These are phyloP conservation scores for Backusella tarrabulga DNA, from an alignment of 192 early-diverging fungal genomes.

Conservation along the genomic window DNA sequence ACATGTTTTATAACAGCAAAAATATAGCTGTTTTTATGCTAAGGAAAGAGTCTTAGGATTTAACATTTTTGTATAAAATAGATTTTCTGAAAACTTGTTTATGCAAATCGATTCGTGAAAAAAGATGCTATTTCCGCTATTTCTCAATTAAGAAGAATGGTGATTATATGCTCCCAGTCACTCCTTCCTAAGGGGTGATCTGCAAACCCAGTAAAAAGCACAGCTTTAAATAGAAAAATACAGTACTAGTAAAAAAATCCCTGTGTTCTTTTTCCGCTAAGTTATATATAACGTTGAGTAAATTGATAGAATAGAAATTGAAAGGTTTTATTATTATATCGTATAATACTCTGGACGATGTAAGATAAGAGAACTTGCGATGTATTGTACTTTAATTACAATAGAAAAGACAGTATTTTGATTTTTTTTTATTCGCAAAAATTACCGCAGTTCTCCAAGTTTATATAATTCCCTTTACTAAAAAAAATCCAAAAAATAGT, in stretches of 20 bases:
- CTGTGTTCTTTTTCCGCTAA: background rate
- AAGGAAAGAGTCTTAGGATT: background rate
- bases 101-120: background rate
- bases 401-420: background rate
- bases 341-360: background rate
- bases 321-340: background rate
- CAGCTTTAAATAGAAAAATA: background rate
- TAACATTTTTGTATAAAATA: constrained; percentile 3
- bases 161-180: background rate
- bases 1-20: background rate
- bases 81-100: background rate
- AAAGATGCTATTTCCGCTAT: background rate
- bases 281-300: background rate
- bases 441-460: background rate
- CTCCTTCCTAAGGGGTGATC: background rate
- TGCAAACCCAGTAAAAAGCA: background rate
- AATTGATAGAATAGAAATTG: background rate
- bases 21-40: background rate
- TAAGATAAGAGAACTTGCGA: background rate
- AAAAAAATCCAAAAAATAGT: background rate
- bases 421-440: background rate
- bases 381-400: background rate
- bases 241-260: background rate
- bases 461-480: background rate
- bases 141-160: background rate